phyloP scores from a whole-genome alignment of 768 basidiomycete species.

The Sarcodon sp. region DNA sequence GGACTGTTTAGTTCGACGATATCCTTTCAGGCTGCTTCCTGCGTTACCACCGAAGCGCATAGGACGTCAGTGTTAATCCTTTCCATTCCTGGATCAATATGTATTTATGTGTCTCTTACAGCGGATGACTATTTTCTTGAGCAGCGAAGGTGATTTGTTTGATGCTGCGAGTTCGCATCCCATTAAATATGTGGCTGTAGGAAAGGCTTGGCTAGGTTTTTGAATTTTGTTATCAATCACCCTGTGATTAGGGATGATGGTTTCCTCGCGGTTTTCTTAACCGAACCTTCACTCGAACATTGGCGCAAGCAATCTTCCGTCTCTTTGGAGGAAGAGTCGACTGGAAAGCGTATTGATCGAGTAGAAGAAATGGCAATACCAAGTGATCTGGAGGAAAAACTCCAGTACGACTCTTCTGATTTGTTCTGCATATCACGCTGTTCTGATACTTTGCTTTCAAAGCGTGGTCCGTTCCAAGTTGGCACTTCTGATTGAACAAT shows the following conservation, averaged over 20 bases:
- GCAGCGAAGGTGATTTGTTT: slow-evolving; percentile 53
- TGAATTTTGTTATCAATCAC: slow-evolving; percentile 81
- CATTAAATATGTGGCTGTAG: slow-evolving; percentile 21
- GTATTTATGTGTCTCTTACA: slow-evolving; percentile 16
- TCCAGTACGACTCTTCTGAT: slow-evolving; percentile 35
- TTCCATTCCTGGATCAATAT: neutral
- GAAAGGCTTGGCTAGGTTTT: slow-evolving; percentile 66
- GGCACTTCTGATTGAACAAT: slow-evolving; percentile 72
- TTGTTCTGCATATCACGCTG: neutral
- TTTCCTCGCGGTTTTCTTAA: slow-evolving; percentile 67
- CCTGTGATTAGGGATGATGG: slow-evolving; percentile 86
- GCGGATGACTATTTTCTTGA: slow-evolving; percentile 89
- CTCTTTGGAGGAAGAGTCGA: slow-evolving; percentile 81
- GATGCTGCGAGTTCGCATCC: neutral
- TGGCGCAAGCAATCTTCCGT: slow-evolving; percentile 77
- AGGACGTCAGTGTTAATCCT: slow-evolving; percentile 46
- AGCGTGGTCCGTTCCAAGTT: slow-evolving; percentile 71
- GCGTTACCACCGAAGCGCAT: slow-evolving; percentile 86
- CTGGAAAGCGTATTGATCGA: slow-evolving; percentile 63
- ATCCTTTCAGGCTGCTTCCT: slow-evolving; percentile 88
- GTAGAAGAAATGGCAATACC: slow-evolving; percentile 90
- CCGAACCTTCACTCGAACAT: slow-evolving; percentile 71
- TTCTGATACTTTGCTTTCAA: slow-evolving; percentile 1
- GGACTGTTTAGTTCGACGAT: slow-evolving; percentile 75
- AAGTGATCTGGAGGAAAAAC: slow-evolving; percentile 83